These are phyloP conservation scores for Cajanus cajan DNA, from an alignment of 306 rosid genomes.

Conservation along the genomic window DNA sequence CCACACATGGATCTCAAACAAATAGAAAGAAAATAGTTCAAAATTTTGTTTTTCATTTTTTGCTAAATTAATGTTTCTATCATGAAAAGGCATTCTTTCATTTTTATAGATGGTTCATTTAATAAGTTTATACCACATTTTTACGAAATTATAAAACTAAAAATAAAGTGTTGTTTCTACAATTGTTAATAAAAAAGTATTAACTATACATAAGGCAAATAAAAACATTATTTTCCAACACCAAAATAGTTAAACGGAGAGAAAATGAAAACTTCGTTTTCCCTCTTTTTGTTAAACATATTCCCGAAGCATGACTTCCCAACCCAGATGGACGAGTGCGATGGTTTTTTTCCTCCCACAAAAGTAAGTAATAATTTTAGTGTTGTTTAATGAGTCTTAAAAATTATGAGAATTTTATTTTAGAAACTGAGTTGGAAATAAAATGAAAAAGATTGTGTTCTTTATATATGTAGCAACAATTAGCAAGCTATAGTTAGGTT, in stretches of 20 bases:
- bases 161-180: not conserved
- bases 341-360: not conserved
- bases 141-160: not conserved
- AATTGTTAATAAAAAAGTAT: not conserved
- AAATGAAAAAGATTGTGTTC: not conserved
- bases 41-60: not conserved
- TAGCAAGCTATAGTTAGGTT: not conserved
- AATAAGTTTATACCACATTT: not conserved
- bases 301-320: not conserved
- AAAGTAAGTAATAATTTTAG: too few species aligned
- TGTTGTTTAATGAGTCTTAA: not conserved
- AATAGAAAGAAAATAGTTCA: not conserved
- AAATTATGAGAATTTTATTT: not conserved
- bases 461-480: not conserved
- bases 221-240: not conserved
- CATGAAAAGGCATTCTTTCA: not conserved
- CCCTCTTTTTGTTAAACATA: not conserved
- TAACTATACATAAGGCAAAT: not conserved
- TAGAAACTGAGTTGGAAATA: not conserved
- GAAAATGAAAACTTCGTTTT: not conserved
- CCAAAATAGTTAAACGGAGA: not conserved
- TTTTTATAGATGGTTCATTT: not conserved
- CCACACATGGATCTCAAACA: slow-evolving; percentile 10
- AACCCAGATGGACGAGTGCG: not conserved
- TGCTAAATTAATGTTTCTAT: not conserved